Conservation (phyloP, 345 rosid species). For the Gossypium mustelinum region DNA sequence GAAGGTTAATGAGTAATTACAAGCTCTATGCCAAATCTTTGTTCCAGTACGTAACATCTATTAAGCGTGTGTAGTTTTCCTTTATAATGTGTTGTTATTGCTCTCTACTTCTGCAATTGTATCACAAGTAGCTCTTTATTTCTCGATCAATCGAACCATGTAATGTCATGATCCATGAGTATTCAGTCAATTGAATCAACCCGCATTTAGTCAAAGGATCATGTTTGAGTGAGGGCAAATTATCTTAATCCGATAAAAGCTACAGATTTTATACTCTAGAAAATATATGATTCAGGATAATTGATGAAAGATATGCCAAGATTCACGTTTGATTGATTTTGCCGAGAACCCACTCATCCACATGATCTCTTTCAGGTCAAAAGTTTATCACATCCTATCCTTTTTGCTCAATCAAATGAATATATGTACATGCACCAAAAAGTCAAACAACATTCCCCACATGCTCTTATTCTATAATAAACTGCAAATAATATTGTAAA, state of each 20-base stretch:
- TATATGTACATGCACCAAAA: too few species aligned
- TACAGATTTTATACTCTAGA: not conserved
- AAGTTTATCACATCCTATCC: too few species aligned
- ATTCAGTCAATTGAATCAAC: too few species aligned
- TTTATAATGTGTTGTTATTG: not conserved
- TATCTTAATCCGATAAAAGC: not conserved
- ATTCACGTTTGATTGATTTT: constrained; percentile 1
- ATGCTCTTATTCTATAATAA: not conserved
- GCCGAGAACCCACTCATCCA: constrained; percentile 6
- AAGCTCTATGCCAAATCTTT: not conserved
- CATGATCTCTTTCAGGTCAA: constrained; percentile 9
- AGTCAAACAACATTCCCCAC: not conserved
- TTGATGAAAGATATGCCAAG: not conserved
- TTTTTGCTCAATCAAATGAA: too few species aligned
- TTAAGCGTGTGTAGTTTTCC: not conserved
- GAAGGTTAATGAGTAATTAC: constrained; percentile 55
- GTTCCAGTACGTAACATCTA: not conserved
- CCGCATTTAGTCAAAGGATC: not conserved
- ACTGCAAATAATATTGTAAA: not conserved
- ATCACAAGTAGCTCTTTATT: constrained; percentile 14
- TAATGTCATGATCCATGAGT: too few species aligned
- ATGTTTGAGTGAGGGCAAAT: not conserved
- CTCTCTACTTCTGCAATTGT: constrained; percentile 23
- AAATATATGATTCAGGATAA: not conserved
- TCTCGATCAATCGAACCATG: not conserved